Base-by-base conservation (phyloP, 352 stramenopile species). In the Pythium periplocum region DNA sequence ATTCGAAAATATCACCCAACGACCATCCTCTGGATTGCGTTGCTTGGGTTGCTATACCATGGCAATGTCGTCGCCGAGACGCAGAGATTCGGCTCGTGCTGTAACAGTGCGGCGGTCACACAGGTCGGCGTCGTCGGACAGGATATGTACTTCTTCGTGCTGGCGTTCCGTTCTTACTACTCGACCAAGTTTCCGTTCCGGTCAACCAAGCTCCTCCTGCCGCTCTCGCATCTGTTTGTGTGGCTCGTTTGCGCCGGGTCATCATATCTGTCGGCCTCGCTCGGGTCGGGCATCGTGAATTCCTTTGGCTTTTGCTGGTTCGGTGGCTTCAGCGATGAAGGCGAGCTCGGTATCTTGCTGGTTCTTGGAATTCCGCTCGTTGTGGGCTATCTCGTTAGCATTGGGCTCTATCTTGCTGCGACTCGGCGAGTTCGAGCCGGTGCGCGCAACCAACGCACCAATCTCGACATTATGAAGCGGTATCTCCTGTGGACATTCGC, bases 291-390 rank as follows among this genome's bases (percentile, higher is more conserved):
- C 5, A 67, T 68, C 40, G 66, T 90, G 48, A 85, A 79, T 55
- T 87, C 78, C 4, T 88, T 89, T 57, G 84, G 84, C 45, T 89
- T 86, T 57, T 95, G 84, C 69, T 95, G 84, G 84, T 93, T 87
- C 44, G 54, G 55, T 43, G 47, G 48, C 10, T 64, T 64, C 64
- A 68, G 57, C 36, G 58, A 72, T 26, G 46, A 58, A 1, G 62
- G 62, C 31, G 64, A 83, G 53, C 71, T 75, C 45, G 67, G 63
- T 35, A 64, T 89, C 57, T 69, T 81, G 17, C 68, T 88, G 40
- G 64, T 85, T 47, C 66, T 89, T 37, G 71, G 76, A 44, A 79
- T 93, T 76, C 62, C 78, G 71, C 6, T 83, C 68, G 2, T 52
- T 79, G 2, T 83, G 58, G 80, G 82, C 26, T 86, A 88, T 52